A percentile compares a stretch with the other conserved stretches of the same genome.
These are phyloP conservation scores for Schrenkiella parvula DNA, from an alignment of 345 rosid species.

Conservation along the genomic window DNA sequence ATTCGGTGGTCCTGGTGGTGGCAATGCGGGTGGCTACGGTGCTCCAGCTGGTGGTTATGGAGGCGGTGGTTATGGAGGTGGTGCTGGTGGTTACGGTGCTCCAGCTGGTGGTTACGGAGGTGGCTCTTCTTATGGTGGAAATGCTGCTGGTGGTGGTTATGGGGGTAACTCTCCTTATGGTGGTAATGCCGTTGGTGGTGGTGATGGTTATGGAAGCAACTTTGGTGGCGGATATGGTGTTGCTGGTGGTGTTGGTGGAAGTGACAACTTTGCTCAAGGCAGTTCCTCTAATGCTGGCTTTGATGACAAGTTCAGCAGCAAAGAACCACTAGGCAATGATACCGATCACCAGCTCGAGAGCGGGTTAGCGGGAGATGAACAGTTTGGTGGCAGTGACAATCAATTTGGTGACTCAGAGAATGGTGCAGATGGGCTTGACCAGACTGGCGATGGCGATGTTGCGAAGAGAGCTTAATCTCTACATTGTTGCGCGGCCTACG, in stretches of 20 bases:
- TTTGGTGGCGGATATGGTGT: constrained; percentile 36
- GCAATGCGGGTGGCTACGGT: constrained; percentile 27
- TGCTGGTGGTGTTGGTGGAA: constrained; percentile 33
- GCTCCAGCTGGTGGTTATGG: constrained; percentile 22
- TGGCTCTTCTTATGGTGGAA: constrained; percentile 17
- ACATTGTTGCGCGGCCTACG: not conserved
- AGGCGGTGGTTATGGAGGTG: constrained; percentile 32
- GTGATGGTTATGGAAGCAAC: constrained; percentile 30
- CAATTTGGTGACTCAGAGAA: constrained; percentile 35
- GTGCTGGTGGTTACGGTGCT: constrained; percentile 16
- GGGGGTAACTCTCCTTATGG: constrained; percentile 35
- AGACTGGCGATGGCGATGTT: constrained; percentile 42
- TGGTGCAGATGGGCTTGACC: constrained; percentile 33
- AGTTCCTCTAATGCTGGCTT: constrained; percentile 33
- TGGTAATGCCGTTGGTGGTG: constrained; percentile 15
- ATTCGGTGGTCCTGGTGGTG: constrained; percentile 36
- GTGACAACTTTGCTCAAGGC: constrained; percentile 31
- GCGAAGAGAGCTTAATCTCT: constrained; percentile 61
- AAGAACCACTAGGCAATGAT: constrained; percentile 23
- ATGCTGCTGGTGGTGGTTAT: constrained; percentile 27
- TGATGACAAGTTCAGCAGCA: constrained; percentile 28
- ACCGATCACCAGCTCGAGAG: constrained; percentile 23
- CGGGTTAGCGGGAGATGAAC: constrained; percentile 9
- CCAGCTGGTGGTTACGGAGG: constrained; percentile 29
- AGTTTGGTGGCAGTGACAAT: constrained; percentile 29